Evolutionary conservation across 176 grass and related monocot genomes (phyloP), one percentile per base, ranked within the genome.

Genomic region (Themeda triandra): DNA sequence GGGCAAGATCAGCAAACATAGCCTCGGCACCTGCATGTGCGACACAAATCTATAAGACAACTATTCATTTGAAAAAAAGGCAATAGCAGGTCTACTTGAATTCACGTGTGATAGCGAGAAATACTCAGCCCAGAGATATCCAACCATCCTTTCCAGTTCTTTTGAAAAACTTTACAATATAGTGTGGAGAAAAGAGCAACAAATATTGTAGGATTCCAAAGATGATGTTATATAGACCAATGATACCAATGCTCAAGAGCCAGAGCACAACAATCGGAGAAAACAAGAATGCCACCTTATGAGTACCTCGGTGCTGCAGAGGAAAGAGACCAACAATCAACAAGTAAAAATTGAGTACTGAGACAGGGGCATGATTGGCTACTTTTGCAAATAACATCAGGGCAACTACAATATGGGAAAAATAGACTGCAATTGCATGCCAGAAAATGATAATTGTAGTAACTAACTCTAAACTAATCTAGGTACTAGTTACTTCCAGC

Each of bases 1-100:
- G 94, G 48, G 91, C 91, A 71, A 93, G 94, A 91, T 96, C 94
- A 1, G 94, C 91, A 65, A 96, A 93, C 91, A 96, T 93, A 70
- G 94, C 94, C 81, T 96, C 94, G 40, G 89, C 89, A 79, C 94
- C 94, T 96, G 62, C 44, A 82, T 39, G 49, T 66, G 17, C 71
- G 23, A 66, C 30, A 68, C 18, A 76, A 66, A 36, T 66, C 69
- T 5, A 2, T 83, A 59, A 82, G 45, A 65, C 32, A 64, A 54
- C 49, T 78, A 63, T 87, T 78, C 41, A 80, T 8, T 86, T 33
- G 10, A 6, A 6, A 60, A n/a, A 36, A 70, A 44, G 36, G 4
- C 2, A 6, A 83, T 46, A 81, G 17, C 14, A 71, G 13, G 10
- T 23, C 76, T 49, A 48, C 5, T n/a, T 19, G 29, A 30, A 74